Evolutionary conservation across 805 yeast genomes (phyloP).

Genomic region (Starmerella sp.): DNA sequence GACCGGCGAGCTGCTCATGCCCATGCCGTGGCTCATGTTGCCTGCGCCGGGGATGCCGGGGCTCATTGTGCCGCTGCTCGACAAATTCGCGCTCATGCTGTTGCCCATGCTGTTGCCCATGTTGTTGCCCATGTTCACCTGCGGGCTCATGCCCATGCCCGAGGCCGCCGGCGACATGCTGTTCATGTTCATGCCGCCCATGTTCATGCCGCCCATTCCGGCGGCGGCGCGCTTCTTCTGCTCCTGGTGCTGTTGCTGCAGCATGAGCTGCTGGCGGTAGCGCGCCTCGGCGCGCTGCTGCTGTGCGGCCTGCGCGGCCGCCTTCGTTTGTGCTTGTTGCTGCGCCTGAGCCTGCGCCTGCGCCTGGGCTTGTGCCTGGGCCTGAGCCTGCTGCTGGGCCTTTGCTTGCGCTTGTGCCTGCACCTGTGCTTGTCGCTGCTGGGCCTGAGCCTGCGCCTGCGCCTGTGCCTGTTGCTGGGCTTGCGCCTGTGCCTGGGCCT

Average conservation of each 20-base stretch:
- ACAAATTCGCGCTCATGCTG: neutral
- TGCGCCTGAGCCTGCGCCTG: conserved; percentile 14
- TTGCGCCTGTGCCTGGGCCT: conserved; percentile 10
- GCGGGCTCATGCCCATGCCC: neutral
- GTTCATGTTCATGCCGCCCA: neutral
- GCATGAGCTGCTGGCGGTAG: conserved; percentile 12
- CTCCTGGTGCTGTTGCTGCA: conserved; percentile 13
- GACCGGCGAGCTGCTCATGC: neutral
- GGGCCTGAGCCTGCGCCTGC: conserved; percentile 20
- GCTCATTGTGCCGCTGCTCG: neutral
- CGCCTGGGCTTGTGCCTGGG: conserved; percentile 8
- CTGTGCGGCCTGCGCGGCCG: neutral
- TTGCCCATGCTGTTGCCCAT: neutral
- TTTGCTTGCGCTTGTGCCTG: conserved; percentile 12
- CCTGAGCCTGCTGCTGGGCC: neutral
- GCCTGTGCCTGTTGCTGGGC: conserved; percentile 17
- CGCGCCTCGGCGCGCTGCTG: conserved; percentile 10
- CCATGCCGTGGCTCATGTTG: neutral
- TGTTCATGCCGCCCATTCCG: neutral
- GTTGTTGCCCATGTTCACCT: neutral
- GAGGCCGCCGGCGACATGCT: neutral
- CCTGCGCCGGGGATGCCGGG: neutral
- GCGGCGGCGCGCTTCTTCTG: conserved; percentile 4
- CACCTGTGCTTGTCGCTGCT: conserved; percentile 14
- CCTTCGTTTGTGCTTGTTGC: conserved; percentile 14